These are phyloP conservation scores for Neolentinus lepideus DNA, from an alignment of 1,284 basidiomycete genomes.

Conservation along the genomic window DNA sequence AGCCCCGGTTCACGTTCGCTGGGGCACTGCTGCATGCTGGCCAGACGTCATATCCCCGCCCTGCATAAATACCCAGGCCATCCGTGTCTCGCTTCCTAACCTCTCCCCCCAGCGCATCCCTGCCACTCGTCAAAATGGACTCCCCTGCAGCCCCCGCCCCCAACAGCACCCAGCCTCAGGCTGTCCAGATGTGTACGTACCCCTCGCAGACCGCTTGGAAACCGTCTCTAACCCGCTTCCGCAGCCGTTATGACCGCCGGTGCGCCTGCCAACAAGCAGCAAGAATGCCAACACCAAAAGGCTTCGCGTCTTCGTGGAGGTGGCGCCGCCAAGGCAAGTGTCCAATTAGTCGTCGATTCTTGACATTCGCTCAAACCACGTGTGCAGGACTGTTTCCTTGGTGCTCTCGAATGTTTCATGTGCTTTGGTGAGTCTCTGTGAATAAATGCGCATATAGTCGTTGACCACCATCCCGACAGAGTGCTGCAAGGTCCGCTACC, in stretches of 20 bases:
- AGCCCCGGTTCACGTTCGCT: background rate
- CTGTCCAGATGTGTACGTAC: constrained; percentile 46
- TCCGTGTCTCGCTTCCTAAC: background rate
- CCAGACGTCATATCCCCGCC: background rate
- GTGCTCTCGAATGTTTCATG: constrained; percentile 50
- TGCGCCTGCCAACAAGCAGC: constrained; percentile 19
- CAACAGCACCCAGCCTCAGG: constrained; percentile 36
- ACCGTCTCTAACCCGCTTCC: background rate
- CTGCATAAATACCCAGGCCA: background rate
- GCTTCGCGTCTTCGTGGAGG: constrained; percentile 52
- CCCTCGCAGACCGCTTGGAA: background rate
- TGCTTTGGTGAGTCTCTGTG: constrained; percentile 45
- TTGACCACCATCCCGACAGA: constrained; percentile 14
- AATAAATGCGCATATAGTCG: background rate
- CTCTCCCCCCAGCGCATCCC: background rate
- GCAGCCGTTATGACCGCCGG: constrained; percentile 34
- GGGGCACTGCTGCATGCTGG: background rate
- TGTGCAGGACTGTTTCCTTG: constrained; percentile 52
- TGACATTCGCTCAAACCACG: background rate
- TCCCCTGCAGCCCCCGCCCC: constrained; percentile 21
- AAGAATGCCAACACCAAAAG: constrained; percentile 31
- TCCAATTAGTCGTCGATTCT: background rate
- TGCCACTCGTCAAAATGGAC: constrained; percentile 17
- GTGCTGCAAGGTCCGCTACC: constrained; percentile 27
- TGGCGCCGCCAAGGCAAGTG: constrained; percentile 48